Base-by-base conservation (phyloP, 2,329 filamentous ascomycete genomes). In the Aspergillus aculeatinus region DNA sequence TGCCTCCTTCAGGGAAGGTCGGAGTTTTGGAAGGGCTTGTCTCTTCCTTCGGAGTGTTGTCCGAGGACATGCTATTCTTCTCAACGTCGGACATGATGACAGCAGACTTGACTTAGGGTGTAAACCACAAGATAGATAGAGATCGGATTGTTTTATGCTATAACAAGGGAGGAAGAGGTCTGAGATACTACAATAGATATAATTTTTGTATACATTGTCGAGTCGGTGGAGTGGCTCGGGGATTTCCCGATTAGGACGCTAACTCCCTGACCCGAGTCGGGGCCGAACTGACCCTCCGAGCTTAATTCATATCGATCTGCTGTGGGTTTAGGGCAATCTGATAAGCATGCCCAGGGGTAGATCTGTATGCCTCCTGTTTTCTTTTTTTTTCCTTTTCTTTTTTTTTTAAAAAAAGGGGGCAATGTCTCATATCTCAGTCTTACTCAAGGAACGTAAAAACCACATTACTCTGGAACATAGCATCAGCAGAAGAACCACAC, bases 1-100 rank as follows among this genome's bases (percentile, higher is more conserved):
- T 10, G 0, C 68, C 70, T 7, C 70, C 70, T 49, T 73, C 69
- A 4, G 70, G 70, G 54, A 68, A 72, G 7, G 48, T 61, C 44
- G 59, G 54, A 2, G 33, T 33, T 12, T 48, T 49, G 6, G 33
- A 21, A 11, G 50, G 14, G 39, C 39, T 44, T 1, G 39, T 12
- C 10, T 52, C 31, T 11, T 21, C 29, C 9, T 11, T 52, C 19
- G 33, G 23, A 31, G 48, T 7, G 14, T 31, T 9, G 48, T 44
- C 14, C 39, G 39, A 19, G 39, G 39, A 44, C 48, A 29, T 35
- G 11, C 31, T 35, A 19, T 42, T 14, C 19, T 52, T 52, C 31
- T 52, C 50, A 31, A 35, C 21, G 31, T 39, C 50, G 31, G n/a
- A 14, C 9, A 35, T 39, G 19, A 52, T 52, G 19, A 14, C 25